phyloP scores from a whole-genome alignment of 2,329 filamentous ascomycete species.

The Clonostachys byssicola region DNA sequence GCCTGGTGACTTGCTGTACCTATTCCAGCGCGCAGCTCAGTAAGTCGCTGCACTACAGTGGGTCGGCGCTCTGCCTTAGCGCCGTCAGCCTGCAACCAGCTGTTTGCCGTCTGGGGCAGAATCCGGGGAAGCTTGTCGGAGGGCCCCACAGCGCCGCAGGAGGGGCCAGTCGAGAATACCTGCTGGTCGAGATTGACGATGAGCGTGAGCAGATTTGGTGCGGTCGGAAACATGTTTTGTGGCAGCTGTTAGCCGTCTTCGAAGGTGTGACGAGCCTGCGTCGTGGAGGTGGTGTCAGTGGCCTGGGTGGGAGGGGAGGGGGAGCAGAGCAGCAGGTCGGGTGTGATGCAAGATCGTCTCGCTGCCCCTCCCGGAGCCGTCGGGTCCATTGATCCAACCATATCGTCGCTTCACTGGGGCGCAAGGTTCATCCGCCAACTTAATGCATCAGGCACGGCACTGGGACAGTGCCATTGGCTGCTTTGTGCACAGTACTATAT shows the following conservation, averaged over 20 bases:
- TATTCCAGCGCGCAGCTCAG: background rate
- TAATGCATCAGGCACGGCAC: too few species aligned
- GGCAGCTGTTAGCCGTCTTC: background rate
- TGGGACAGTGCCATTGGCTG: background rate
- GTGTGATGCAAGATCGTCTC: conserved; percentile 16
- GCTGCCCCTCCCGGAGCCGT: conserved; percentile 2
- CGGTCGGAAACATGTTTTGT: background rate
- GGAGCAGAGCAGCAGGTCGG: conserved; percentile 4
- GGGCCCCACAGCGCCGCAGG: conserved; percentile 17
- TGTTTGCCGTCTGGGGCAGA: conserved; percentile 15
- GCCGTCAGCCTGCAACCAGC: conserved; percentile 1
- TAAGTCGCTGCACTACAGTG: background rate
- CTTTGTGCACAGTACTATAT: background rate
- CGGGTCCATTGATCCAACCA: background rate
- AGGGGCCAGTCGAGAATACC: background rate
- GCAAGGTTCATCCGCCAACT: too few species aligned
- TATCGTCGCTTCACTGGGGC: too few species aligned
- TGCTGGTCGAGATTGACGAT: background rate
- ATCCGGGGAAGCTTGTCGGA: conserved; percentile 26
- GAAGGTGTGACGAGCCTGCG: background rate
- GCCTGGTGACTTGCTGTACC: background rate
- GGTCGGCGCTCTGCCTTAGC: background rate
- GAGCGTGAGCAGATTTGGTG: background rate
- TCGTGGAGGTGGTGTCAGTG: background rate
- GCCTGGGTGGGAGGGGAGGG: background rate